Conservation (phyloP, 345 rosid species). For the Moricandia moricandioides region DNA sequence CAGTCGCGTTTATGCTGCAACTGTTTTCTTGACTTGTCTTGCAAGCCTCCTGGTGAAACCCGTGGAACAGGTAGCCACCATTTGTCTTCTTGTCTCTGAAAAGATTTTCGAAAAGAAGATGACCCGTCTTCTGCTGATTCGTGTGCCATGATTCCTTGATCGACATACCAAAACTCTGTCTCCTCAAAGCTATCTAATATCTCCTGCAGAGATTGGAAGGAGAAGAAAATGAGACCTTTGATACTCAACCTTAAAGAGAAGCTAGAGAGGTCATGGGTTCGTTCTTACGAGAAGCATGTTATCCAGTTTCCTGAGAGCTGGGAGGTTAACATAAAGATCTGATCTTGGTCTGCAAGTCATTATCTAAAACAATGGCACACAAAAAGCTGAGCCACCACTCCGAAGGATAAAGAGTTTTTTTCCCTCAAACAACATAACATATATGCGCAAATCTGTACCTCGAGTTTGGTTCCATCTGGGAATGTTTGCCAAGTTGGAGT, state of each 20-base stretch:
- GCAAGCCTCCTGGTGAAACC: constrained; percentile 77
- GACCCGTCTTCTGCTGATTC: constrained; percentile 72
- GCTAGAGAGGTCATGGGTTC: not conserved
- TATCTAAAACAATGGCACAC: constrained; percentile 50
- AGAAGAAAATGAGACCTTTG: constrained; percentile 3
- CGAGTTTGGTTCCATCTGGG: constrained; percentile 95
- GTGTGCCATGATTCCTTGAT: constrained; percentile 80
- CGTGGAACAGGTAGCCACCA: constrained; percentile 99
- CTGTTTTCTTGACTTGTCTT: constrained; percentile 68
- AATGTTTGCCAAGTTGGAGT: constrained; percentile 94
- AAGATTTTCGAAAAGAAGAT: constrained; percentile 59
- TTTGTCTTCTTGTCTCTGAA: constrained; percentile 96
- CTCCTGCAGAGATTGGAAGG: constrained; percentile 52
- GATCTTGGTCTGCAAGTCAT: constrained; percentile 94
- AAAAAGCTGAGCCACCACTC: not conserved
- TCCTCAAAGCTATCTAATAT: constrained; percentile 75
- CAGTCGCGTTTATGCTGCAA: constrained; percentile 91
- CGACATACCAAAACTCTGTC: constrained; percentile 92
- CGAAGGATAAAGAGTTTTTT: not conserved
- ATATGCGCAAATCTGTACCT: constrained; percentile 46
- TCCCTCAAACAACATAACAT: too few species aligned
- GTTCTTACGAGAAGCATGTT: constrained; percentile 92
- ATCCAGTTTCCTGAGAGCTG: constrained; percentile 87
- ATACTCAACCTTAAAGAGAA: not conserved
- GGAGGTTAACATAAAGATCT: constrained; percentile 87